These are phyloP conservation scores for Termitomyces sp. DNA, from an alignment of 768 basidiomycete genomes.

Conservation along the genomic window DNA sequence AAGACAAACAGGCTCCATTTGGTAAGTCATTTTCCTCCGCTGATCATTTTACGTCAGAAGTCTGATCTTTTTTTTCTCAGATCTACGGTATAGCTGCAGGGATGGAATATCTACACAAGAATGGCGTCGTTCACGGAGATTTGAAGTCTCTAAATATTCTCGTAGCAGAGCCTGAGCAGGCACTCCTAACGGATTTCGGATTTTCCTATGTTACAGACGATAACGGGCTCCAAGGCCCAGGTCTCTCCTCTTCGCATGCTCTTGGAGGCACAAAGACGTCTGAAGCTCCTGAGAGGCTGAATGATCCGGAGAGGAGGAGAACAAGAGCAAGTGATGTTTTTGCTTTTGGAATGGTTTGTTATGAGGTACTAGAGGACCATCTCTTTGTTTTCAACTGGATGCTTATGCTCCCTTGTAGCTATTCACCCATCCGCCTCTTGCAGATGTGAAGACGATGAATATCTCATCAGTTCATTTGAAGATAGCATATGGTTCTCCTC, in stretches of 20 bases:
- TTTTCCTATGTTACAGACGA: too few relatives aligned
- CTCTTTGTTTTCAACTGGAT: not conserved
- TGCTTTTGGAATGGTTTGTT: not conserved
- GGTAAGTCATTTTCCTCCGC: not conserved
- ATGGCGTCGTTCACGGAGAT: constrained; percentile 41
- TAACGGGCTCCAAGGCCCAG: not conserved
- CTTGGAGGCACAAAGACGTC: not conserved
- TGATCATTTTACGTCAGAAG: constrained; percentile 5
- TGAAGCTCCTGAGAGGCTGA: not conserved
- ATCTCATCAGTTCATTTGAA: not conserved
- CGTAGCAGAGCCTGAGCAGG: constrained; percentile 33
- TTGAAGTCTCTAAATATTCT: constrained; percentile 47
- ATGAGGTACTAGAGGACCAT: not conserved
- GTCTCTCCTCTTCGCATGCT: constrained; percentile 1
- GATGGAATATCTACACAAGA: constrained; percentile 29
- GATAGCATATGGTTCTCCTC: not conserved
- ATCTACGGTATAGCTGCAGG: constrained; percentile 29
- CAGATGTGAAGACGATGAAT: not conserved
- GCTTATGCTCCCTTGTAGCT: not conserved
- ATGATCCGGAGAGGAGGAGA: not conserved
- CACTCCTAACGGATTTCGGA: too few relatives aligned
- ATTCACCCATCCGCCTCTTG: not conserved
- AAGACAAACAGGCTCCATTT: constrained; percentile 10
- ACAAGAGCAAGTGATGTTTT: not conserved
- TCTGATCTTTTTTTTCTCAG: constrained; percentile 16